Conservation (phyloP, 768 basidiomycete species). For the Lenzites betulinus region DNA sequence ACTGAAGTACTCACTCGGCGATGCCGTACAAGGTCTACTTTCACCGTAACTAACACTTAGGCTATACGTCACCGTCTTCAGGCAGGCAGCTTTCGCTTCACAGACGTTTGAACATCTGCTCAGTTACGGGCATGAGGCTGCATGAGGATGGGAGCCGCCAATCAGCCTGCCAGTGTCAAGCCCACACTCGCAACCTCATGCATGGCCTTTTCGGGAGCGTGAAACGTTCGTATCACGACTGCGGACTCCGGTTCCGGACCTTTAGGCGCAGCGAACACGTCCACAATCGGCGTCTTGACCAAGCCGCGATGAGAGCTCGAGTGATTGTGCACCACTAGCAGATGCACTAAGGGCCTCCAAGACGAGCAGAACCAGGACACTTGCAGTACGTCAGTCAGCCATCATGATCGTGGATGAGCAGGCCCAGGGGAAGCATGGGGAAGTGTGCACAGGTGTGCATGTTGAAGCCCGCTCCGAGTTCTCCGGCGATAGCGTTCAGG, state of each 20-base stretch:
- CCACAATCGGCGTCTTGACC: background rate
- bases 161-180: background rate
- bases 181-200: background rate
- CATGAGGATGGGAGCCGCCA: background rate
- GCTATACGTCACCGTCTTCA: no score
- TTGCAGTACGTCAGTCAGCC: background rate
- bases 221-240: slow-evolving; percentile 3
- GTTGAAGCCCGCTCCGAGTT: no score
- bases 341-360: no score
- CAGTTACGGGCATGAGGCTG: background rate
- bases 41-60: no score
- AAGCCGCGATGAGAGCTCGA: background rate
- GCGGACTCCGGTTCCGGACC: background rate
- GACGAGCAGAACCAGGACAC: no score
- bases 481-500: background rate
- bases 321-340: background rate
- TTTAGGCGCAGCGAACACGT: background rate
- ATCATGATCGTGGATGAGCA: no score
- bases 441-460: no score
- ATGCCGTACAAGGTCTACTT: no score
- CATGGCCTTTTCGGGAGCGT: background rate
- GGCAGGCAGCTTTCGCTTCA: background rate
- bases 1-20: no score
- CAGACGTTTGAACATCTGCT: background rate
- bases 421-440: no score